Base-by-base conservation (phyloP, 2,329 filamentous ascomycete species). In the Fusarium vanettenii region DNA sequence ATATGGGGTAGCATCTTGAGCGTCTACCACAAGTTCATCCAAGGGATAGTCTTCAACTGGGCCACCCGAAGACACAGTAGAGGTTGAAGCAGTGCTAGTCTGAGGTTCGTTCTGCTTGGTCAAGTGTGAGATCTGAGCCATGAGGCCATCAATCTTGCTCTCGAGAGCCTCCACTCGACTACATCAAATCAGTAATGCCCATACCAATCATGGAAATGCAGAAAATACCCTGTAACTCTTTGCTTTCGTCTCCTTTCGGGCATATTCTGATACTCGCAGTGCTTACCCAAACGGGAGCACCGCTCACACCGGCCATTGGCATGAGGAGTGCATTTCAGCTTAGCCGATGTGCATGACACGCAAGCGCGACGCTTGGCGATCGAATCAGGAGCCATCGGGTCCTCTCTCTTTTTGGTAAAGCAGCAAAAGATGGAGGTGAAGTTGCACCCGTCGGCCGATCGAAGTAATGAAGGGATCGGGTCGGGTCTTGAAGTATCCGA, bases 131-230 rank as follows among this genome's bases (percentile, higher is more conserved):
- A 62, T 31, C 60, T 48, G 60, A 31, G 41, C 10, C 60, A 48
- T 50, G 41, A 62, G 41, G 3, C 20, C 41, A 31, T 62, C 60
- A 48, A 62, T 62, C 11, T 48, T 62, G 7, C 8, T 62, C 16
- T 62, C 60, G 7, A 62, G 60, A 25, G 60, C 60, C 27, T 62
- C 60, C 5, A 62, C 60, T 6, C 60, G 60, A 10, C 60, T 62
- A 22, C 11, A 3, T 3, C 8, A 9, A 25, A 20, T 62, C 27
- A 62, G 41, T 1, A 2, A 10, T 20, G 9, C 11, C 39, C 37
- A 29, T 14, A 27, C 18, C 29, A 20, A 48, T 11, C 20, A n/a
- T n/a, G n/a, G n/a, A n/a, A n/a, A n/a, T n/a, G n/a, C n/a, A n/a
- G n/a, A n/a, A n/a, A n/a, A n/a, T 33, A 50, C 60, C 60, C 60